phyloP scores from a whole-genome alignment of 116 monocot genomes.

The Cymodocea nodosa region DNA sequence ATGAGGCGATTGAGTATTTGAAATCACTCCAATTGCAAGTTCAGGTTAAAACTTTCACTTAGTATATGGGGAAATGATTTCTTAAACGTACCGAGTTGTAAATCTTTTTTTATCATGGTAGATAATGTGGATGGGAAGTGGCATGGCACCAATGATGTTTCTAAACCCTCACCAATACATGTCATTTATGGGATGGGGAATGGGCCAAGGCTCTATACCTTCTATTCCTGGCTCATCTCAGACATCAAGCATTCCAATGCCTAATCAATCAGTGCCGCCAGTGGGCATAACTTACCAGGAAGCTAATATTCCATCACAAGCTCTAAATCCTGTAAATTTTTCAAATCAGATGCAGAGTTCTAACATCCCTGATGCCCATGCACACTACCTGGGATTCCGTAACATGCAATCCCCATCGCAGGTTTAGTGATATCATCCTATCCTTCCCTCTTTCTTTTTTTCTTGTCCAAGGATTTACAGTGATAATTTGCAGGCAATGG shows the following conservation, averaged over 20 bases:
- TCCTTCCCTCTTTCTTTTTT: neutral
- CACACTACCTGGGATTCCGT: constrained; percentile 33
- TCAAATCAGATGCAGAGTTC: constrained; percentile 37
- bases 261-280: constrained; percentile 32
- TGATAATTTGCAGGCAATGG: constrained; percentile 1
- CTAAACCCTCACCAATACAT: constrained; percentile 22
- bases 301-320: constrained; percentile 9
- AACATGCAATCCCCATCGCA: constrained; percentile 11
- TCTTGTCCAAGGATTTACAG: neutral
- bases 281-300: constrained; percentile 20
- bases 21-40: constrained; percentile 72
- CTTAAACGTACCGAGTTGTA: constrained; percentile 16
- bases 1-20: constrained; percentile 83
- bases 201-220: constrained; percentile 25
- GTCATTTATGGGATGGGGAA: constrained; percentile 14
- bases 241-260: constrained; percentile 30
- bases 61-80: constrained; percentile 38
- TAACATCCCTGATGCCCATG: constrained; percentile 26
- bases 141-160: constrained; percentile 52
- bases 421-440: constrained; percentile 1
- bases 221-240: constrained; percentile 29
- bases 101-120: constrained; percentile 15
- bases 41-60: constrained; percentile 30
- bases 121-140: constrained; percentile 68
- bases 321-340: constrained; percentile 15